Percentiles rank a stretch among this genome's conserved stretches.
Conservation (phyloP, 768 basidiomycete genomes). For the Lactarius sp. region DNA sequence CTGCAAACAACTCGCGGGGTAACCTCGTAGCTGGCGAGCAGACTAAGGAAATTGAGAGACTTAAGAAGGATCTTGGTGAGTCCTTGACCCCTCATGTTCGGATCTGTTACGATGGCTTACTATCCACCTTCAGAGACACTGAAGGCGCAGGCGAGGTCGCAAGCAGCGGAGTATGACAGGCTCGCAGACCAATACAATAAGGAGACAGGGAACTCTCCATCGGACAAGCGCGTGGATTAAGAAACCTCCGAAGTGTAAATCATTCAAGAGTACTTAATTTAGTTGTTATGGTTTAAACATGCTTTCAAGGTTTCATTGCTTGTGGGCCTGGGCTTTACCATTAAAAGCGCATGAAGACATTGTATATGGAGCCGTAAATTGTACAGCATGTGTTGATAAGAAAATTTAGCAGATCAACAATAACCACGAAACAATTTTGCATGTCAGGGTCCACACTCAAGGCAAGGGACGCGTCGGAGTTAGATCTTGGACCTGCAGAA, state of each 20-base stretch:
- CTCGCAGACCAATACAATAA: conserved; percentile 75
- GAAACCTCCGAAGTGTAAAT: neutral
- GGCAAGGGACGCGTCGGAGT: neutral
- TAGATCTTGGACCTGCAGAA: neutral
- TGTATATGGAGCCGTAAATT: neutral
- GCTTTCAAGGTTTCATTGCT: neutral
- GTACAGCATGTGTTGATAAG: neutral
- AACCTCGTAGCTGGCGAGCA: conserved; percentile 36
- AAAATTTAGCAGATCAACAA: neutral
- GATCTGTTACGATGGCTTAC: neutral
- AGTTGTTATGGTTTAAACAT: neutral
- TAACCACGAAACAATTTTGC: neutral
- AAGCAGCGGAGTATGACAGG: conserved; percentile 76
- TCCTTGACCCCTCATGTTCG: neutral
- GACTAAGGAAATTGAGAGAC: conserved; percentile 53
- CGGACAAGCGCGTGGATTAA: conserved; percentile 65
- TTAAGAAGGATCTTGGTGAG: conserved; percentile 58
- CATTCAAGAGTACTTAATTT: neutral
- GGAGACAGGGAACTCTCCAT: conserved; percentile 50
- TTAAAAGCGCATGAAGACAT: neutral
- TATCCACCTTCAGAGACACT: conserved; percentile 50
- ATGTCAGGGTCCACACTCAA: neutral
- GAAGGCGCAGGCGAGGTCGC: conserved; percentile 77
- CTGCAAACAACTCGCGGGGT: conserved; percentile 33
- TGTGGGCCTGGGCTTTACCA: neutral